Conservation (phyloP, 352 stramenopile genomes). For the Globisporangium spiculum region DNA sequence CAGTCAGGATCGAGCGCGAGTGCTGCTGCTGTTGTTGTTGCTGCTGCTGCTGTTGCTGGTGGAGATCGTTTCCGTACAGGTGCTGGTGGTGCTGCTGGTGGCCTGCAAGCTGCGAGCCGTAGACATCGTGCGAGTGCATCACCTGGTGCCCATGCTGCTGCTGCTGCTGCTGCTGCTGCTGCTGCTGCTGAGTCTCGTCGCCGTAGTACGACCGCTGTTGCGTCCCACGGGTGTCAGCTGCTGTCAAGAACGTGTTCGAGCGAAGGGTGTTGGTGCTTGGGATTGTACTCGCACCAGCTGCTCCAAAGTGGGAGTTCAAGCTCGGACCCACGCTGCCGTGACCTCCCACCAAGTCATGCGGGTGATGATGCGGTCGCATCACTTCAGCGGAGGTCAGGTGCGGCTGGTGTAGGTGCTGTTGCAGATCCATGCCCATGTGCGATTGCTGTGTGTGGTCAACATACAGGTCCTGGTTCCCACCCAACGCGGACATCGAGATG, state of each 20-base stretch:
- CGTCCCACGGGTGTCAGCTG: constrained; percentile 10
- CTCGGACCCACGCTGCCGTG: constrained; percentile 7
- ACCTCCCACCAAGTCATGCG: constrained; percentile 14
- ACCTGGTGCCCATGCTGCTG: constrained; percentile 27
- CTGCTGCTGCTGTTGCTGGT: constrained; percentile 25
- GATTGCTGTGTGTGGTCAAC: constrained; percentile 36
- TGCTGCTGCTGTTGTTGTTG: constrained; percentile 40
- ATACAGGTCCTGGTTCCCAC: constrained; percentile 44
- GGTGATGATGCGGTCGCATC: constrained; percentile 39
- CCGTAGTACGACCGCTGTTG: constrained; percentile 37
- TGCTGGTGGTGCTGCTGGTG: constrained; percentile 43
- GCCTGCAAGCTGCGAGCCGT: constrained; percentile 37
- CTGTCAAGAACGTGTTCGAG: constrained; percentile 14
- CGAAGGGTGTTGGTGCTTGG: constrained; percentile 14
- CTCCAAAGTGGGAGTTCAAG: constrained; percentile 16
- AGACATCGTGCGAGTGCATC: constrained; percentile 52
- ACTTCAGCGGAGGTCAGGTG: constrained; percentile 27
- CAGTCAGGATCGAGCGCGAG: constrained; percentile 27
- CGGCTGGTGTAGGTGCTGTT: constrained; percentile 24
- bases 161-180: constrained; percentile 19
- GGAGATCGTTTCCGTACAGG: constrained; percentile 19
- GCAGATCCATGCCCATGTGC: constrained; percentile 56
- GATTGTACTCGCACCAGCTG: not conserved
- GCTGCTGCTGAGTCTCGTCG: constrained; percentile 28
- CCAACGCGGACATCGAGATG: constrained; percentile 44